Evolutionary conservation across 805 yeast species (phyloP), one percentile per base, ranked within the genome.

Genomic region (Yarrowia keelungensis): DNA sequence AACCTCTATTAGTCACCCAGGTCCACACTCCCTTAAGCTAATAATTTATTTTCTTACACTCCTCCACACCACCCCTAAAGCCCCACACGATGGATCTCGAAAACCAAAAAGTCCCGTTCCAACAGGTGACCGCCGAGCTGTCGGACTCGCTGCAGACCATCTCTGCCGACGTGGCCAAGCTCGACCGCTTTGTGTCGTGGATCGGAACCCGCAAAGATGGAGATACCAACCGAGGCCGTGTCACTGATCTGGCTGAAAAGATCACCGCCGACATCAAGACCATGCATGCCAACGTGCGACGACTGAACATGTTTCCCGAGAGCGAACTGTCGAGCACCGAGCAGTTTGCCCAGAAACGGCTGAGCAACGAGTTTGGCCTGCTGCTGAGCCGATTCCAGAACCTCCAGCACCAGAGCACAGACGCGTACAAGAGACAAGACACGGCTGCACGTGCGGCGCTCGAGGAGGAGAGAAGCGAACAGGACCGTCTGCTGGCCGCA

Each of bases 351-450:
- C 83, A 82, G 71, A 85, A 85, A 22, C 83, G 89, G 69, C 76
- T 90, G 19, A 79, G 81, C 15, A 80, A 80, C 26, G 94, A 90
- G 75, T 87, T 85, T 72, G 80, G 80, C 39, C 83, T 81, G 19
- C 80, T 89, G 22, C 82, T 84, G 70, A 78, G 78, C 53, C 83
- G 77, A 74, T 86, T 79, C 76, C 81, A 76, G 39, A 71, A 74
- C 26, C 72, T 84, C 12, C 79, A 82, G 71, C 77, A 85, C 39
- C 75, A 79, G 8, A 88, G 87, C 71, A 79, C 80, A 22, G 89
- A 84, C 59, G 83, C 82, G 72, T 81, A 84, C 54, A 79, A 72
- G 66, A 42, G 51, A 62, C 56, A 50, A 58, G 39, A 35, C 53
- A 68, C 61, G 3, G 68, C 68, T 46, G 54, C 67, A 2, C 56